Percentiles rank a stretch among this genome's conserved stretches.
Conservation (phyloP, 768 basidiomycete genomes). For the Podaxis sp. region DNA sequence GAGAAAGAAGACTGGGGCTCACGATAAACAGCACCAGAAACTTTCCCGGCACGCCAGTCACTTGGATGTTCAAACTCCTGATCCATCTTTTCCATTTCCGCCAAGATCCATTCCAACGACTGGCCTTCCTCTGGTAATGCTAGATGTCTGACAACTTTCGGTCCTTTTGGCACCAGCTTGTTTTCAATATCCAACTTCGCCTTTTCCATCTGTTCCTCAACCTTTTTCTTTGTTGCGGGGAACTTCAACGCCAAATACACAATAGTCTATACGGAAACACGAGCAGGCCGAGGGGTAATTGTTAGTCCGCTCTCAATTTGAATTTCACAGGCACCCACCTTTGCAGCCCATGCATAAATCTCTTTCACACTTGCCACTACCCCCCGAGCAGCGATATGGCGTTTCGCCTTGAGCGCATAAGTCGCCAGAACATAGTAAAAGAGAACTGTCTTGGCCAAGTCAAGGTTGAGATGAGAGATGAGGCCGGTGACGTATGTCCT, state of each 20-base stretch:
- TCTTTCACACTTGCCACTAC: slow-evolving; percentile 46
- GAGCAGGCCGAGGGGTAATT: neutral
- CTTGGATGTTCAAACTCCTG: slow-evolving; percentile 39
- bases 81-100: slow-evolving; percentile 83
- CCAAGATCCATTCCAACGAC: slow-evolving; percentile 68
- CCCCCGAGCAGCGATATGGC: slow-evolving; percentile 67
- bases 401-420: slow-evolving; percentile 50
- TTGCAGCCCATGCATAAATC: slow-evolving; percentile 48
- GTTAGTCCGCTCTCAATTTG: neutral
- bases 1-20: slow-evolving; percentile 26
- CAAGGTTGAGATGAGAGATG: slow-evolving; percentile 25
- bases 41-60: slow-evolving; percentile 68
- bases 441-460: slow-evolving; percentile 53
- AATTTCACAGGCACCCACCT: slow-evolving; percentile 34
- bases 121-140: slow-evolving; percentile 64
- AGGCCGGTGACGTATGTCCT: neutral
- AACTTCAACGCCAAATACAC: slow-evolving; percentile 58
- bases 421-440: slow-evolving; percentile 58
- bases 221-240: slow-evolving; percentile 57
- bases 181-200: slow-evolving; percentile 65
- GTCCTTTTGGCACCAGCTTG: slow-evolving; percentile 64
- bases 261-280: slow-evolving; percentile 14
- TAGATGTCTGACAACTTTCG: slow-evolving; percentile 62
- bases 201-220: slow-evolving; percentile 61
- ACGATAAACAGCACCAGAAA: slow-evolving; percentile 90